phyloP scores from a whole-genome alignment of 2,329 filamentous ascomycete species.

The Chaetomium sp. region DNA sequence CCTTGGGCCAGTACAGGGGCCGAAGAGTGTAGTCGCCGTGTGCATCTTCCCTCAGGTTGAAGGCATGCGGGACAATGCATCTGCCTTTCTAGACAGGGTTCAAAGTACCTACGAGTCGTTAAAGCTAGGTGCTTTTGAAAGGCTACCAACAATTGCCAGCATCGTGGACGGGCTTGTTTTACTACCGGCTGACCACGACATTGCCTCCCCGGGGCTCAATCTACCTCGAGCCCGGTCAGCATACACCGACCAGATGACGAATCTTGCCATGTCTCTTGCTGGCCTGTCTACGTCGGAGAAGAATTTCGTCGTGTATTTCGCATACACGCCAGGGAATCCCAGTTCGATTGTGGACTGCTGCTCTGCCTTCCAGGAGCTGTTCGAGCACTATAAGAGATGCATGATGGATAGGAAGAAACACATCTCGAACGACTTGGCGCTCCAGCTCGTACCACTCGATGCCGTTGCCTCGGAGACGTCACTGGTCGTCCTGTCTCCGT shows the following conservation, averaged over 20 bases:
- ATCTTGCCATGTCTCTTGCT: constrained; percentile 51
- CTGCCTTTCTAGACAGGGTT: constrained; percentile 67
- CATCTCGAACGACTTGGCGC: constrained; percentile 65
- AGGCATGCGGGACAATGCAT: constrained; percentile 62
- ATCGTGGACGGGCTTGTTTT: constrained; percentile 52
- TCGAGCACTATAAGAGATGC: constrained; percentile 61
- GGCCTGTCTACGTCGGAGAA: constrained; percentile 48
- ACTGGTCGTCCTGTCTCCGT: constrained; percentile 63
- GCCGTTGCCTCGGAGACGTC: constrained; percentile 65
- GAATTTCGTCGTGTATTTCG: constrained; percentile 75
- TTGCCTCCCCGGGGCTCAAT: constrained; percentile 45
- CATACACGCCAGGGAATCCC: constrained; percentile 67
- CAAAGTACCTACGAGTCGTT: constrained; percentile 72
- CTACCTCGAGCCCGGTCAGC: constrained; percentile 49
- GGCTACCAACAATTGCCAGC: constrained; percentile 47
- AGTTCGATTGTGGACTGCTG: constrained; percentile 70
- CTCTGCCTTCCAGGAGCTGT: constrained; percentile 71
- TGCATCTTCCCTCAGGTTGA: constrained; percentile 70
- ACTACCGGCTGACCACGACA: constrained; percentile 42
- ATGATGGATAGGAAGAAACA: constrained; percentile 52
- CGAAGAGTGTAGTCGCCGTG: constrained; percentile 70
- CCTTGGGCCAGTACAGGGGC: constrained; percentile 68
- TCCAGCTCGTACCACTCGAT: constrained; percentile 73
- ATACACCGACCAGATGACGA: constrained; percentile 52
- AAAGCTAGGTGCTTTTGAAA: constrained; percentile 68